A percentile compares a stretch with the other conserved stretches of the same genome.
Evolutionary conservation across 2,329 filamentous ascomycete genomes (phyloP).

Genomic region (Fusarium veterinarium): DNA sequence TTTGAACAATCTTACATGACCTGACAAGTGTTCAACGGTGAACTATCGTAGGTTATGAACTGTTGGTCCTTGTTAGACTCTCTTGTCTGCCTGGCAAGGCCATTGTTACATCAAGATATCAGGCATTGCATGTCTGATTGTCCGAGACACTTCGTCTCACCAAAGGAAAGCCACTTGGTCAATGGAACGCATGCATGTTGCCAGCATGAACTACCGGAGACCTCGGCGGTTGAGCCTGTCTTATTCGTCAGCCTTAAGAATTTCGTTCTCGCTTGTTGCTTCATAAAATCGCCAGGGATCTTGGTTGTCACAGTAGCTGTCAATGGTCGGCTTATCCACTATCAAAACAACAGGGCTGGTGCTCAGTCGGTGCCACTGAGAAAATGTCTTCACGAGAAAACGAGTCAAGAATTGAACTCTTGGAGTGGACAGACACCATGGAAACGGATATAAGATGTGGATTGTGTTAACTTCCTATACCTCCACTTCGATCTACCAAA

Average conservation of each 20-base stretch:
- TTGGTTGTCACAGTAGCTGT: slow-evolving; percentile 7
- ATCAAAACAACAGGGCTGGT: background rate
- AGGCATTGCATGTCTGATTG: slow-evolving; percentile 2
- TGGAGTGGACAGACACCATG: background rate
- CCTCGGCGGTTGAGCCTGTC: slow-evolving; percentile 10
- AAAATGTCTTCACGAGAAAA: background rate
- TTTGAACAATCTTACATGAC: background rate
- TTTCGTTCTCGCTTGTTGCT: slow-evolving; percentile 2
- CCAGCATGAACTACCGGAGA: slow-evolving; percentile 20
- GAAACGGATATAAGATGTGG: background rate
- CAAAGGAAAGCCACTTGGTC: slow-evolving; percentile 19
- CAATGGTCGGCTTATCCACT: slow-evolving; percentile 12
- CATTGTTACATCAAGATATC: slow-evolving; percentile 16
- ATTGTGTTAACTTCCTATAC: background rate
- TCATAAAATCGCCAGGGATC: slow-evolving; percentile 4
- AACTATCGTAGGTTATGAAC: background rate
- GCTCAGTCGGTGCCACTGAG: background rate
- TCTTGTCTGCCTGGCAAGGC: background rate
- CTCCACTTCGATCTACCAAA: background rate
- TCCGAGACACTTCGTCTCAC: slow-evolving; percentile 30
- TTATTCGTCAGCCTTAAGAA: slow-evolving; percentile 33
- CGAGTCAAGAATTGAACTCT: background rate
- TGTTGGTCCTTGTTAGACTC: background rate
- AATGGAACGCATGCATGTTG: slow-evolving; percentile 19
- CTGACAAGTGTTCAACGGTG: background rate